Evolutionary conservation across 2,329 filamentous ascomycete species (phyloP), one percentile per base, ranked within the genome.

Genomic region (Paramyrothecium roridum): DNA sequence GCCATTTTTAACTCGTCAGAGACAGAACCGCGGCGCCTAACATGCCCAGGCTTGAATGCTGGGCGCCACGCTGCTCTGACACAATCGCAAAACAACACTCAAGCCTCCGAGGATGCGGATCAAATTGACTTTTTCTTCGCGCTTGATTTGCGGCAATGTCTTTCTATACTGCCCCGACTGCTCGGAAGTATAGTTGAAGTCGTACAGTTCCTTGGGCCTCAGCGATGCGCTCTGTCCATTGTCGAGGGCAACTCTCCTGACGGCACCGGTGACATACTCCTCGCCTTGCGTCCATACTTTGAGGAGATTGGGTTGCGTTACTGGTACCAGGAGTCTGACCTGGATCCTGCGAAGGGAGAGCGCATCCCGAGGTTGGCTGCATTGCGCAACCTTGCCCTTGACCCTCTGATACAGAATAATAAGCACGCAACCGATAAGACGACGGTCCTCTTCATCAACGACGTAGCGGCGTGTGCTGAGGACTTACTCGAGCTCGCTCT

Each of bases 401-500:
- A 73, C 11, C 81, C 81, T 0, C 67, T 84, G 2, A 52, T 74
- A 3, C 54, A 72, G 21, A 45, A 67, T 7, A 17, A 60, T 3
- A 56, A 59, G 1, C 55, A 43, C 0, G 71, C 66, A 22, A 63
- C 64, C 3, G 64, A 64, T 6, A 65, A 77, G 21, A 72, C 78
- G 2, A 76, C 76, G 2, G 66, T 84, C 3, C 52, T 83, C 13
- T 83, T 83, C 57, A 62, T 84, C 49, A 82, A 84, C 65, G 79
- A 84, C 58, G 77, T 85, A 12, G 76, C 77, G 2, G 66, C 71
- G 6, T 84, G 81, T 56, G 46, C 71, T 8, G 80, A 85, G 43
- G 82, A 86, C 58, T 75, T 86, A 17, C 70, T 87, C 3, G 83
- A 86, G 64, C 69, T 86, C 1, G 61, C 78, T 1, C 72, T 80